Evolutionary conservation across 2,329 filamentous ascomycete species (phyloP).

Genomic region (Fusarium goolgardi): DNA sequence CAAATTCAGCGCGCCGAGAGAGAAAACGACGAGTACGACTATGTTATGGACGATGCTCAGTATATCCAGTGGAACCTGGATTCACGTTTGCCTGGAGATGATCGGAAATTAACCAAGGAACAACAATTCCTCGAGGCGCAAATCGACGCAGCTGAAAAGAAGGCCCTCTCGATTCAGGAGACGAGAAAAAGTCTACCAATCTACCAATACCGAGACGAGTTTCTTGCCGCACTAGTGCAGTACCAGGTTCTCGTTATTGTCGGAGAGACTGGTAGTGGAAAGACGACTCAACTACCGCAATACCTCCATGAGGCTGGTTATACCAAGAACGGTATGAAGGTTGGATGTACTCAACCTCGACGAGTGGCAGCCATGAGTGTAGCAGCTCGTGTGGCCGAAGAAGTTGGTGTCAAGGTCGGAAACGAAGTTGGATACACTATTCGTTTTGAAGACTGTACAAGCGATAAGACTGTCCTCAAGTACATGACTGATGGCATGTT

Average conservation of each 20-base stretch:
- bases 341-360: slow-evolving; percentile 93
- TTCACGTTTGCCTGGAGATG: slow-evolving; percentile 76
- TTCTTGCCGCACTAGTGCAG: slow-evolving; percentile 85
- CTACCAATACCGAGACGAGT: slow-evolving; percentile 85
- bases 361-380: slow-evolving; percentile 98
- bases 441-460: slow-evolving; percentile 92
- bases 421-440: slow-evolving; percentile 95
- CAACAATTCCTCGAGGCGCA: slow-evolving; percentile 82
- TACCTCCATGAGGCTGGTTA: slow-evolving; percentile 93
- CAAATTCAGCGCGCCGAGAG: slow-evolving; percentile 82
- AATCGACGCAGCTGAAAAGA: slow-evolving; percentile 88
- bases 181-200: slow-evolving; percentile 91
- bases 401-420: slow-evolving; percentile 89
- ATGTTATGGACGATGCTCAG: slow-evolving; percentile 90
- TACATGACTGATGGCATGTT: slow-evolving; percentile 99
- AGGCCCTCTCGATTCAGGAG: slow-evolving; percentile 88
- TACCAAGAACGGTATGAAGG: slow-evolving; percentile 83
- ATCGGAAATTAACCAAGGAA: slow-evolving; percentile 78
- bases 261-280: slow-evolving; percentile 93
- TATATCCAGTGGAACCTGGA: slow-evolving; percentile 88
- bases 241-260: slow-evolving; percentile 92
- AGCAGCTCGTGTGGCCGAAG: slow-evolving; percentile 93
- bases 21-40: slow-evolving; percentile 88
- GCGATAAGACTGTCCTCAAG: slow-evolving; percentile 90
- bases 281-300: slow-evolving; percentile 94